phyloP scores from a whole-genome alignment of 2,329 filamentous ascomycete genomes.

The Orbilia ellipsospora region DNA sequence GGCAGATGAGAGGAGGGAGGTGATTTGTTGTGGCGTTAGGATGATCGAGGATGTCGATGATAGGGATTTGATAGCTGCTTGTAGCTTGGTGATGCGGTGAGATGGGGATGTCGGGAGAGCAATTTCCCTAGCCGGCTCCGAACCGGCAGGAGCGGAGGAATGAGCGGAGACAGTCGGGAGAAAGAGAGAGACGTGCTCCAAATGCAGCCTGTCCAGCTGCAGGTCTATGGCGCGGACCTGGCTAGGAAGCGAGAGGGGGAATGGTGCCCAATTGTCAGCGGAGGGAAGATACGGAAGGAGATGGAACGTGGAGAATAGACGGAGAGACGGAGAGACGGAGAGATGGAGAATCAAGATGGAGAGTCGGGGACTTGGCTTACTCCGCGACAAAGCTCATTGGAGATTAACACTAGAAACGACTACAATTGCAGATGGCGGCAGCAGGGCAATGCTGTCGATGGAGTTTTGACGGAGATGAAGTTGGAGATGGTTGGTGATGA shows the following conservation, averaged over 20 bases:
- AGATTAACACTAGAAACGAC: not conserved
- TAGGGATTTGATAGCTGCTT: slow-evolving; percentile 75
- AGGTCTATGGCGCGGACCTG: slow-evolving; percentile 73
- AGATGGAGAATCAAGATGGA: not conserved
- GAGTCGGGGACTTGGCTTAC: slow-evolving; percentile 37
- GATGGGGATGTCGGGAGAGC: slow-evolving; percentile 64
- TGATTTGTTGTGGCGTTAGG: slow-evolving; percentile 71
- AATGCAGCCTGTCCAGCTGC: slow-evolving; percentile 73
- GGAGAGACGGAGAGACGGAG: not conserved
- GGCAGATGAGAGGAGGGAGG: slow-evolving; percentile 72
- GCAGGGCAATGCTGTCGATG: not conserved
- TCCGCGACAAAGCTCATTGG: slow-evolving; percentile 55
- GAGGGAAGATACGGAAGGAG: slow-evolving; percentile 1
- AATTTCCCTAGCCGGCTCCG: slow-evolving; percentile 60
- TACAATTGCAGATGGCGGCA: not conserved
- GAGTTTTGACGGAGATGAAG: not conserved
- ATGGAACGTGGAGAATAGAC: slow-evolving; percentile 2
- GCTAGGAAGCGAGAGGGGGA: slow-evolving; percentile 60
- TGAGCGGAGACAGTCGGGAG: slow-evolving; percentile 57
- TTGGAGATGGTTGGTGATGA: not conserved
- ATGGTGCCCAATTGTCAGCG: slow-evolving; percentile 7
- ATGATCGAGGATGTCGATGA: slow-evolving; percentile 75
- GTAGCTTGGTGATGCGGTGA: slow-evolving; percentile 70
- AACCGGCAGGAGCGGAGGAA: slow-evolving; percentile 57
- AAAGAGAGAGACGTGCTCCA: slow-evolving; percentile 60